Conservation (phyloP, 768 basidiomycete genomes). For the Lyophyllum decastes region DNA sequence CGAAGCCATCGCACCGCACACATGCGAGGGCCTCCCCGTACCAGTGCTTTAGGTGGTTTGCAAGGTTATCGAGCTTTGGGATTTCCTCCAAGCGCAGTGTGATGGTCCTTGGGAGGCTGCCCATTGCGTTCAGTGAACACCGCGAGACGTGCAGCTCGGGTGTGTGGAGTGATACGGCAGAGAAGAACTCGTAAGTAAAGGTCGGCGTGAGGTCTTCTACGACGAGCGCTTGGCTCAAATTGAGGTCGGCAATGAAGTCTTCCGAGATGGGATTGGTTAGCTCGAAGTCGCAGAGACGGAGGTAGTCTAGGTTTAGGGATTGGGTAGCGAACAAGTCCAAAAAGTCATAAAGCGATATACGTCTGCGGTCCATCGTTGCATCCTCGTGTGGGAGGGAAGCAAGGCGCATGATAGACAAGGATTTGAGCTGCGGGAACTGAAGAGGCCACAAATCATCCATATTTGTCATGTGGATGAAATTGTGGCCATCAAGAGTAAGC, state of each 20-base stretch:
- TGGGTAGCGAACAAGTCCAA: not conserved
- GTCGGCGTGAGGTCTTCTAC: not conserved
- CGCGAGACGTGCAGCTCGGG: not conserved
- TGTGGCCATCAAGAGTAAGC: not conserved
- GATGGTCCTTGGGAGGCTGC: not conserved
- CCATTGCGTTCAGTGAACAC: slow-evolving; percentile 1
- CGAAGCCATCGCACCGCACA: not conserved
- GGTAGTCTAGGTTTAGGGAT: not conserved
- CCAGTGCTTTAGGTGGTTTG: not conserved
- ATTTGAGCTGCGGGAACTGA: not conserved
- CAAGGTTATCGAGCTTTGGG: not conserved
- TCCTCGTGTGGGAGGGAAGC: not conserved
- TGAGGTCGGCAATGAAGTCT: not conserved
- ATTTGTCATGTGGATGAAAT: not conserved
- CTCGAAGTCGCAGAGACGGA: not conserved
- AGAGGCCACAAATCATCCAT: not conserved
- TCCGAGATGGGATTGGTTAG: not conserved
- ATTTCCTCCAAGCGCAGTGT: not conserved
- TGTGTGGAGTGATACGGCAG: not conserved
- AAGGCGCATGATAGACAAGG: not conserved
- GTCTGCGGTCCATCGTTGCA: too few relatives aligned
- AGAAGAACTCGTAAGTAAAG: not conserved
- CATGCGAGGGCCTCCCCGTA: not conserved
- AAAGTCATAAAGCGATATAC: not conserved
- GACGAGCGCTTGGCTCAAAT: not conserved